Conservation (phyloP, 2,329 filamentous ascomycete genomes). For the Cladophialophora chaetospira region DNA sequence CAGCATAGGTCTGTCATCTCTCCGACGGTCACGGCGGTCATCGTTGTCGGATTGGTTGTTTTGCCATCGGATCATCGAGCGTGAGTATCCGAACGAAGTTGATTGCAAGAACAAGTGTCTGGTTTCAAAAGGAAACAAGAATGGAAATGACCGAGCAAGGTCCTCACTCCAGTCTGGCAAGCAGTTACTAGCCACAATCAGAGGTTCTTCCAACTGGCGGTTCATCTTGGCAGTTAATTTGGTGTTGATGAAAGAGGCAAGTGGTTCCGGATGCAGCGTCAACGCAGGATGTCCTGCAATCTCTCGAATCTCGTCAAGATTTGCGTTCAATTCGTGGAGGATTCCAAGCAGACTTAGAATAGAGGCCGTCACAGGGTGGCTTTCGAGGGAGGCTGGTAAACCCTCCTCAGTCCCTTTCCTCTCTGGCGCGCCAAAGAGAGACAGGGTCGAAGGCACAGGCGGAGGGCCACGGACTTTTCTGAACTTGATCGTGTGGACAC, state of each 20-base stretch:
- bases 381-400: constrained; percentile 76
- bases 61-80: constrained; percentile 97
- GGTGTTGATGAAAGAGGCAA: constrained; percentile 96
- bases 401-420: constrained; percentile 51
- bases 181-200: constrained; percentile 96
- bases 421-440: constrained; percentile 7
- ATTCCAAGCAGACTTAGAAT: constrained; percentile 88
- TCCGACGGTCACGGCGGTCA: constrained; percentile 73
- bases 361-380: constrained; percentile 79
- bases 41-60: constrained; percentile 83
- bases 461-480: constrained; percentile 81
- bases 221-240: constrained; percentile 98
- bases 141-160: constrained; percentile 87
- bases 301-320: constrained; percentile 85
- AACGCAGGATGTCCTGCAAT: constrained; percentile 61
- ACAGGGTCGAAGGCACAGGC: constrained; percentile 68
- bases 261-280: constrained; percentile 71
- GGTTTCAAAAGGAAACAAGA: constrained; percentile 97
- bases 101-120: constrained; percentile 95
- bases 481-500: constrained; percentile 89
- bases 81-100: constrained; percentile 95
- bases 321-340: constrained; percentile 87
- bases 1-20: constrained; percentile 88
- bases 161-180: constrained; percentile 96
- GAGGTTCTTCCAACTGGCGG: constrained; percentile 89